Percentiles rank a stretch among this genome's conserved stretches.
Evolutionary conservation across 106 monocot genomes (phyloP).

Genomic region (Dendrobium nobile): DNA sequence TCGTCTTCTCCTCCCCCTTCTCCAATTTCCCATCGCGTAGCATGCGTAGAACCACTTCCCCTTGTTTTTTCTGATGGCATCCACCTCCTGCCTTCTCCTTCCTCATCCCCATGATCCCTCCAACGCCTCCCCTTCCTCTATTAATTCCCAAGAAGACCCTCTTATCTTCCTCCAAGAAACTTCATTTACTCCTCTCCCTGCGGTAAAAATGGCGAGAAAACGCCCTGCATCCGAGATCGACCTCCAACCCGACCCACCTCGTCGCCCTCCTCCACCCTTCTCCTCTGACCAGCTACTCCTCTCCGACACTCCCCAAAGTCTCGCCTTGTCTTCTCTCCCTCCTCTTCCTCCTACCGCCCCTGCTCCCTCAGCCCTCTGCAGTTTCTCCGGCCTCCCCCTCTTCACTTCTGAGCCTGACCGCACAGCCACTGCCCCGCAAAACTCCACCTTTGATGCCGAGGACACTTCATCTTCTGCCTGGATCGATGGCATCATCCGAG

Average conservation of each 20-base stretch:
- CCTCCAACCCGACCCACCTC: conserved; percentile 34
- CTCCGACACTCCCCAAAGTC: conserved; percentile 2
- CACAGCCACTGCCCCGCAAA: neutral
- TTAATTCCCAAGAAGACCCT: conserved; percentile 14
- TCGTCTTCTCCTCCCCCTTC: neutral
- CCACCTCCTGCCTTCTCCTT: conserved; percentile 47
- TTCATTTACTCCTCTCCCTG: neutral
- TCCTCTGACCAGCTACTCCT: conserved; percentile 5
- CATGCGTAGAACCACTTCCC: conserved; percentile 36
- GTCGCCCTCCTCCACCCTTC: conserved; percentile 6
- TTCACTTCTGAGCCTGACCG: conserved; percentile 46
- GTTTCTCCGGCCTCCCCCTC: conserved; percentile 67
- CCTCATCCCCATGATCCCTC: conserved; percentile 23
- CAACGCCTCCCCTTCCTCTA: conserved; percentile 7
- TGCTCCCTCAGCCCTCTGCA: conserved; percentile 22
- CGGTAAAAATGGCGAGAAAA: conserved; percentile 53
- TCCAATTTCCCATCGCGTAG: conserved; percentile 6
- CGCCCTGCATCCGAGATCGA: conserved; percentile 66
- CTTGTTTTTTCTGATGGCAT: conserved; percentile 52
- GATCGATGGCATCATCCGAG: conserved; percentile 78
- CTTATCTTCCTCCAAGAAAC: neutral
- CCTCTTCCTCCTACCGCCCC: conserved; percentile 21
- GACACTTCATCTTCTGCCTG: conserved; percentile 28
- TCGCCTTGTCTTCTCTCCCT: conserved; percentile 16
- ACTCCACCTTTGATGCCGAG: neutral